Evolutionary conservation across 331 rosid genomes (phyloP).

Genomic region (Pyrus hybrid): DNA sequence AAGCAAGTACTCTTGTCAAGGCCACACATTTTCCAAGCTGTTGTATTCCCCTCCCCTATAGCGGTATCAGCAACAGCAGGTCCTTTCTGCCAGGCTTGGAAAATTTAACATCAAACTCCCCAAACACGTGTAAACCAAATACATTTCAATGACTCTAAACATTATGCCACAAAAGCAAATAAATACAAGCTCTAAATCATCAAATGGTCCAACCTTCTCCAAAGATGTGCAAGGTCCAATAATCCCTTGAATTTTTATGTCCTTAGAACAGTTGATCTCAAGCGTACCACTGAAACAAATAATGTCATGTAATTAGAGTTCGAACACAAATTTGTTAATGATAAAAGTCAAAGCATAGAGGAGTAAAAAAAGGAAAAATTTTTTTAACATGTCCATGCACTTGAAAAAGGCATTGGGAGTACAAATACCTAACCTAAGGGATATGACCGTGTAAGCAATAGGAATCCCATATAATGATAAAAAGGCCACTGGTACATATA

Average conservation of each 20-base stretch:
- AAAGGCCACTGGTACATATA: neutral
- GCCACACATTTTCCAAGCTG: constrained; percentile 92
- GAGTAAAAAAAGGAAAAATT: neutral
- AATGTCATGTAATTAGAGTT: neutral
- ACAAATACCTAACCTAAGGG: neutral
- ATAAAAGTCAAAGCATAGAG: neutral
- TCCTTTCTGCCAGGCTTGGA: constrained; percentile 68
- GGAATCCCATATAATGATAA: neutral
- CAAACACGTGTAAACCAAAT: neutral
- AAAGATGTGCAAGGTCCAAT: constrained; percentile 95
- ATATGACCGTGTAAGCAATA: neutral
- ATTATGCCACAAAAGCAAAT: neutral
- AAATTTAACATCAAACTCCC: constrained; percentile 20
- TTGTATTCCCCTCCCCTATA: constrained; percentile 91
- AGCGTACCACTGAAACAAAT: constrained; percentile 66
- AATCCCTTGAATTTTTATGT: constrained; percentile 86
- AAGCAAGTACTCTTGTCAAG: constrained; percentile 94
- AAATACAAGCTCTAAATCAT: neutral
- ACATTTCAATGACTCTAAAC: neutral
- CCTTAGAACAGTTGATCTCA: constrained; percentile 94
- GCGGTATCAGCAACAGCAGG: constrained; percentile 84
- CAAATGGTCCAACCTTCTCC: constrained; percentile 58
- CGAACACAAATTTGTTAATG: neutral
- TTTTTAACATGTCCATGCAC: neutral
- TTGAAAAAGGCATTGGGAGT: neutral